phyloP scores from a whole-genome alignment of 352 stramenopile species.

The Detonula confervacea region DNA sequence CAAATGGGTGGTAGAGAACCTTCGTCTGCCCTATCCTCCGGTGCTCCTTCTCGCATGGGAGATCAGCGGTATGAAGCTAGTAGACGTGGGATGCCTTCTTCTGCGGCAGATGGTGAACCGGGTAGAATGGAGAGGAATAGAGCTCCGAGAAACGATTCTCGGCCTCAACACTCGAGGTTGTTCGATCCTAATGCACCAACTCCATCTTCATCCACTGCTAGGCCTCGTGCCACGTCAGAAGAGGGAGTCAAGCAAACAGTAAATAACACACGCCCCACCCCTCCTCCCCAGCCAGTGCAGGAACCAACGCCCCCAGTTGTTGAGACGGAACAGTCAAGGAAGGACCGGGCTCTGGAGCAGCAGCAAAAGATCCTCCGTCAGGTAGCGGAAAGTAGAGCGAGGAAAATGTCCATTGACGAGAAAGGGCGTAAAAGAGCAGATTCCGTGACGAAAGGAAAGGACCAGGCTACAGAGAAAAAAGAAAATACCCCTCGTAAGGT shows the following conservation, averaged over 20 bases:
- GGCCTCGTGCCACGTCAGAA: no score
- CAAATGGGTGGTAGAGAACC: neutral
- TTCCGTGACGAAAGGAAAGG: neutral
- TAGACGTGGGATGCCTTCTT: no score
- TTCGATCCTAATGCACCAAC: no score
- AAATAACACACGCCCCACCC: no score
- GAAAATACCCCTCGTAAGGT: neutral
- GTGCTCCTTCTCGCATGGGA: no score
- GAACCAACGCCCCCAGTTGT: neutral
- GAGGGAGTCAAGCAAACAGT: no score
- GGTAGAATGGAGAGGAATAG: no score
- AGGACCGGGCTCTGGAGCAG: constrained; percentile 31
- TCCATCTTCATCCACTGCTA: no score
- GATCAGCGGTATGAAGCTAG: no score
- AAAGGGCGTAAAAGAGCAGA: neutral
- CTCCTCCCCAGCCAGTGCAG: neutral
- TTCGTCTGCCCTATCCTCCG: neutral
- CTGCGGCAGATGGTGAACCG: no score
- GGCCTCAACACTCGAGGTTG: no score
- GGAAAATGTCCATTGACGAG: neutral
- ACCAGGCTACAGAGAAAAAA: neutral
- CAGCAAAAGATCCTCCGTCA: constrained; percentile 42
- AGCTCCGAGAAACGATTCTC: no score
- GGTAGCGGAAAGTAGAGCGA: constrained; percentile 37
- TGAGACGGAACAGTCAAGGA: constrained; percentile 21